Base-by-base conservation (phyloP, 495 filamentous ascomycete species). In the Polyplosphaeria fusca region DNA sequence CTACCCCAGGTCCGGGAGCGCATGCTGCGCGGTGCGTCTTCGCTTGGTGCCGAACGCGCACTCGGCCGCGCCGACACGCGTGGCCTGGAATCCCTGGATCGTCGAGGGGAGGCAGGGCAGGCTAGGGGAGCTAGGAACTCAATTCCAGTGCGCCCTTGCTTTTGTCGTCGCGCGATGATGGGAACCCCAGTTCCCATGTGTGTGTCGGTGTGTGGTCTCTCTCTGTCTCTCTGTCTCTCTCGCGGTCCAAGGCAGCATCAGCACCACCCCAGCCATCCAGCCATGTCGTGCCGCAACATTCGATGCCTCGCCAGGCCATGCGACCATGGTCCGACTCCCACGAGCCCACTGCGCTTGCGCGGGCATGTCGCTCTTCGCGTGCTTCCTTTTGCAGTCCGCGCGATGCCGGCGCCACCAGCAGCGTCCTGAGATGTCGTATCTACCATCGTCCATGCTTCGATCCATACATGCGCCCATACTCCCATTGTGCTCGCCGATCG, bases 1-100 rank as follows among this genome's bases (percentile, higher is more conserved):
- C n/a, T 63, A 58, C 60, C 60, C 60, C 60, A 58, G 52, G 42
- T 56, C 18, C 43, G 40, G 54, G 47, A 26, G 35, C 60, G 27
- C 18, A 22, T 1, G 12, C 39, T 52, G 58, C 44, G 37, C 22
- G 52, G 20, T 19, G 52, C 58, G 52, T 40, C 32, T n/a, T 60
- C 57, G 57, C 57, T 60, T 60, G 42, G 25, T 42, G 26, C 42
- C 57, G 48, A 43, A 26, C 47, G 56, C 48, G 57, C 3, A 40
- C 18, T 43, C 50, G 47, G 47, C 25, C 12, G 20, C 37, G 35
- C 43, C 46, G 37, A 35, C 3, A 23, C 11, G 26, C 30, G 4
- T 14, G 5, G 30, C 30, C 32, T 32, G 38, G 19, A 32, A 51
- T 51, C 47, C 32, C 47, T 51, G 19, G 47, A 51, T 51, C 47